Base-by-base conservation (phyloP, 2,329 filamentous ascomycete genomes). In the Colletotrichum sp. region DNA sequence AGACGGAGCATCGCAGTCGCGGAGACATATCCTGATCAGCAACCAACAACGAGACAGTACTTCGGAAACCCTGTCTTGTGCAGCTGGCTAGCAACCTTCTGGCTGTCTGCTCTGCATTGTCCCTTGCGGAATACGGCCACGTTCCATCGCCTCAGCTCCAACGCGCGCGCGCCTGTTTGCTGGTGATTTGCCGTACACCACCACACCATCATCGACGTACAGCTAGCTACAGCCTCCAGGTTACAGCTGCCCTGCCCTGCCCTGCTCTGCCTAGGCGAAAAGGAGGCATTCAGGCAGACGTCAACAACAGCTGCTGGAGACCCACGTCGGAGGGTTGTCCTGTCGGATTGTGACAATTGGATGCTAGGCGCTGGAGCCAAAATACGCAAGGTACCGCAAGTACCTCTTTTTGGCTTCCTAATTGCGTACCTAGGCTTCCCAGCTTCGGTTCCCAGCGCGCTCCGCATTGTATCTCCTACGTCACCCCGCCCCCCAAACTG, bases 391-490 rank as follows among this genome's bases (percentile, higher is more conserved):
- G 63, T 73, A 65, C 69, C 69, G 36, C 62, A 55, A 72, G 70
- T 73, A 73, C 69, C 73, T 59, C 39, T 55, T 70, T 55, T 66
- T 32, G 44, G 64, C 26, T 44, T 52, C 64, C 64, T 6, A 30
- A 30, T 62, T 36, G 30, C 30, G 18, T 32, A 32, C 32, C 60
- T 34, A 36, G 49, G 59, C 60, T 44, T 65, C 34, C 60, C 69
- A 68, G 62, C 44, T 52, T 52, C 44, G 44, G 44, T 52, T 52
- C 44, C 44, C 44, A 52, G 44, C 44, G 10, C 55, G 63, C 64
- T 73, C 75, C 62, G 75, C 75, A 77, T 63, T 65, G 66, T 52
- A 55, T 75, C 72, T 70, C 71, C 66, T 77, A 77, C 75, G 75
- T 77, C 75, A 77, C 75, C 72, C 66, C 66, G 59, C 65, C 55